A percentile compares a stretch with the other conserved stretches of the same genome.
Evolutionary conservation across 2,329 filamentous ascomycete genomes (phyloP).

Genomic region (Aspergillus brasiliensis): DNA sequence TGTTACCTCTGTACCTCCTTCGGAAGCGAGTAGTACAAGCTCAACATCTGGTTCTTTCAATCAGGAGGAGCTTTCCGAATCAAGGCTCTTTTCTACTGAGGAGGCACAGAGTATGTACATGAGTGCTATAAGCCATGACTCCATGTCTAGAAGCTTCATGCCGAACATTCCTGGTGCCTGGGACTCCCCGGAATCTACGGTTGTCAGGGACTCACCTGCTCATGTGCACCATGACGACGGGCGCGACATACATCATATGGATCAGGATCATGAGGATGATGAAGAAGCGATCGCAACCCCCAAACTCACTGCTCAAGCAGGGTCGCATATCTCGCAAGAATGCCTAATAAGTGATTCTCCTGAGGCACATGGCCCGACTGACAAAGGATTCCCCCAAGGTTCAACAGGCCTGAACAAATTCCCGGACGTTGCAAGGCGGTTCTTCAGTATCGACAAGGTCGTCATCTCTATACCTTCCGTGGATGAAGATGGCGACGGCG

Average conservation of each 20-base stretch:
- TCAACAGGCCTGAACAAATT: slow-evolving; percentile 23
- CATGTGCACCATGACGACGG: slow-evolving; percentile 3
- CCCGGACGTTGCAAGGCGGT: slow-evolving; percentile 36
- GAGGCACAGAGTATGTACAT: slow-evolving; percentile 56
- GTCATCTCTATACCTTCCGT: slow-evolving; percentile 40
- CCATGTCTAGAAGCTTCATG: slow-evolving; percentile 30
- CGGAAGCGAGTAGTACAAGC: slow-evolving; percentile 27
- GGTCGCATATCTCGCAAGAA: slow-evolving; percentile 17
- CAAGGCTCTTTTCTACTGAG: slow-evolving; percentile 51
- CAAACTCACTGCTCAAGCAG: slow-evolving; percentile 27
- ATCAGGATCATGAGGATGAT: slow-evolving; percentile 5
- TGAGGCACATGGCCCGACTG: slow-evolving; percentile 13
- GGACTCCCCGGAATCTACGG: slow-evolving; percentile 33
- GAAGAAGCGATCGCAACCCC: slow-evolving; percentile 31
- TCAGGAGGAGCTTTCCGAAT: slow-evolving; percentile 46
- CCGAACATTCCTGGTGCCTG: slow-evolving; percentile 48
- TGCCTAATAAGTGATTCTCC: slow-evolving; percentile 6
- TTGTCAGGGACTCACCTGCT: slow-evolving; percentile 8
- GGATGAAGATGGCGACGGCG: slow-evolving; percentile 12
- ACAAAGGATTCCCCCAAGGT: slow-evolving; percentile 19
- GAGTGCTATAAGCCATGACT: slow-evolving; percentile 57
- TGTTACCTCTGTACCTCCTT: slow-evolving; percentile 20
- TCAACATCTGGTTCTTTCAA: slow-evolving; percentile 27
- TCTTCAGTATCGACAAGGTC: slow-evolving; percentile 39
- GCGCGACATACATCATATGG: background rate